These are phyloP conservation scores for Aspergillus terreus DNA, from an alignment of 2,329 filamentous ascomycete genomes.

Conservation along the genomic window DNA sequence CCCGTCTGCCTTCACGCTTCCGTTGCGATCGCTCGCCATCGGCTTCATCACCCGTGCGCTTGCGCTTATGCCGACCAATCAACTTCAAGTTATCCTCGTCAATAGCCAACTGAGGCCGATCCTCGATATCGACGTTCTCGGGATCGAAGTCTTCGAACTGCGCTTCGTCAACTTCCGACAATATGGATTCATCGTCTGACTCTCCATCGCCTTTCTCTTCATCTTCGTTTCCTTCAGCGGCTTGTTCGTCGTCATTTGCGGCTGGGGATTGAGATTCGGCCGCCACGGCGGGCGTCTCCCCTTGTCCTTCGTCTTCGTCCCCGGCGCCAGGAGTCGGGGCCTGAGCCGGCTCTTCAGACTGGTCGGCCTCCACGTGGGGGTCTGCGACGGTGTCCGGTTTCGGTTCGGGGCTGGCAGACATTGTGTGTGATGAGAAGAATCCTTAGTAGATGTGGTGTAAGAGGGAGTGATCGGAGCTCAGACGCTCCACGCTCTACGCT, in stretches of 20 bases:
- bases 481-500: conserved; percentile 4
- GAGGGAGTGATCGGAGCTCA: not conserved
- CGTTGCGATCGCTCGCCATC: conserved; percentile 68
- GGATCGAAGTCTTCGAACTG: conserved; percentile 64
- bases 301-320: conserved; percentile 9
- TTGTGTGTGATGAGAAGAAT: conserved; percentile 14
- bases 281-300: conserved; percentile 4
- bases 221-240: conserved; percentile 18
- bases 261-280: not conserved
- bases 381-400: conserved; percentile 19
- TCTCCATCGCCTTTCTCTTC: conserved; percentile 39
- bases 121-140: conserved; percentile 57
- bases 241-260: conserved; percentile 13
- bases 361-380: conserved; percentile 12
- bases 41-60: conserved; percentile 56
- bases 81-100: conserved; percentile 60
- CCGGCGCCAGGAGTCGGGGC: conserved; percentile 25
- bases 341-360: conserved; percentile 21
- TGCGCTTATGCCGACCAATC: conserved; percentile 61
- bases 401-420: conserved; percentile 39
- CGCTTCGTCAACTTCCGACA: conserved; percentile 63
- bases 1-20: conserved; percentile 52
- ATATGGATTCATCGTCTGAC: conserved; percentile 58
- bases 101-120: conserved; percentile 55
- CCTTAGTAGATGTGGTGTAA: not conserved